Evolutionary conservation across 129 eudicot species (phyloP).

Genomic region (Saposhnikovia divaricata): DNA sequence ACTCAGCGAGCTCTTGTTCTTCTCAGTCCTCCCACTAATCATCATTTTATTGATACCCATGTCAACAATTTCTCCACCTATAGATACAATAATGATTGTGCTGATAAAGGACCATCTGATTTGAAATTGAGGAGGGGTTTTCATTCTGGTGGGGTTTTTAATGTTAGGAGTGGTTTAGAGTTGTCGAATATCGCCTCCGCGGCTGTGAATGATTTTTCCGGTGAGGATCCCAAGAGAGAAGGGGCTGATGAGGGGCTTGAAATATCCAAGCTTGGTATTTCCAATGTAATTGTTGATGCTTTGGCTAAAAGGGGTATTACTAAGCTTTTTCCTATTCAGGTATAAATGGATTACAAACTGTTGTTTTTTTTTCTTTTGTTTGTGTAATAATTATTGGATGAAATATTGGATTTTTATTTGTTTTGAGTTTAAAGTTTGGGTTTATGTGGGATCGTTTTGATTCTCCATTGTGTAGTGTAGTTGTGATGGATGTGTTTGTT

Average conservation of each 20-base stretch:
- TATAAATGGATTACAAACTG: not conserved
- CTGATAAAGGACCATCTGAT: not conserved
- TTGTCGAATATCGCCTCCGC: constrained; percentile 38
- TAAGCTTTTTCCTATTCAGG: constrained; percentile 95
- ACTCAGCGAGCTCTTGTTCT: not conserved
- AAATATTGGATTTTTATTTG: not conserved
- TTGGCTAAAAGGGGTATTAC: constrained; percentile 58
- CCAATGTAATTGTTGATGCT: constrained; percentile 48
- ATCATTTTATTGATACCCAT: not conserved
- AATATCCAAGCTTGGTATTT: constrained; percentile 65
- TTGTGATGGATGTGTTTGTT: no score
- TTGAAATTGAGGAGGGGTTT: constrained; percentile 17
- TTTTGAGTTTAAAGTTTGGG: not conserved
- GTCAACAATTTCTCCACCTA: not conserved
- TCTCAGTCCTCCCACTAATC: not conserved
- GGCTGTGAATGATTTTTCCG: constrained; percentile 43
- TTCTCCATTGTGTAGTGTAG: not conserved
- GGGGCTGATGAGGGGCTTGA: constrained; percentile 45
- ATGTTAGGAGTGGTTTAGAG: constrained; percentile 23
- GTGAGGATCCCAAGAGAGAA: constrained; percentile 17
- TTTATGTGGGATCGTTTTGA: not conserved
- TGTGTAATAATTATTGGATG: not conserved
- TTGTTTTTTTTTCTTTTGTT: no score
- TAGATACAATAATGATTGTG: not conserved
- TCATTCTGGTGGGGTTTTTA: constrained; percentile 13